Conservation (phyloP, 257 asterid species). For the Solanum habrochaites region DNA sequence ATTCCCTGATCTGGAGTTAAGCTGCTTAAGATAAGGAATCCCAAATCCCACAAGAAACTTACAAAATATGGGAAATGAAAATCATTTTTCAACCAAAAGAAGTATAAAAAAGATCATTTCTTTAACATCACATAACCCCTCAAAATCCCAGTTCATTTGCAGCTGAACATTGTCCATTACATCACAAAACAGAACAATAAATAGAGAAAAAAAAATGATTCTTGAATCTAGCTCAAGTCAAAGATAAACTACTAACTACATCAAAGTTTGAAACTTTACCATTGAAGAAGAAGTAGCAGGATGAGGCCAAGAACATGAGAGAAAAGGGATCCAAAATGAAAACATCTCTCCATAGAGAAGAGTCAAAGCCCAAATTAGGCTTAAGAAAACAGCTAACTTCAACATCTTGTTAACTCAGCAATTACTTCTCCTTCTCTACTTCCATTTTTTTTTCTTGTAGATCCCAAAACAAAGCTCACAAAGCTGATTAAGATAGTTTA, state of each 20-base stretch:
- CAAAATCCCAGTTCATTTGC: not conserved
- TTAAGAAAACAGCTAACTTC: conserved; percentile 48
- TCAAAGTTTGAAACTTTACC: not conserved
- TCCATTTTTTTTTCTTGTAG: not conserved
- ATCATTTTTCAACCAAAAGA: not conserved
- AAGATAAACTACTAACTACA: not conserved
- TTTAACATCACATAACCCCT: not conserved
- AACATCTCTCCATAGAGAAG: conserved; percentile 91
- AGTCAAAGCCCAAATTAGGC: conserved; percentile 59
- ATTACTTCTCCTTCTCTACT: not conserved
- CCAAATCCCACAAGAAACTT: not conserved
- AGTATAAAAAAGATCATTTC: not conserved
- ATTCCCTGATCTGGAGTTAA: not conserved
- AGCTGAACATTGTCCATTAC: not conserved
- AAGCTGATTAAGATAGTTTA: not conserved
- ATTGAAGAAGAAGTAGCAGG: conserved; percentile 11
- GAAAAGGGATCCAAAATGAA: conserved; percentile 63
- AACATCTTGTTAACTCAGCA: conserved; percentile 3
- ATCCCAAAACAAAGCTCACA: not conserved
- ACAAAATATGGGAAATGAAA: not conserved
- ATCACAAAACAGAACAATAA: not conserved
- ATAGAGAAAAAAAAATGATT: not conserved
- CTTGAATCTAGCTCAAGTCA: not conserved
- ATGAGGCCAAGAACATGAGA: conserved; percentile 86
- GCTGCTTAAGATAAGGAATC: not conserved